Base-by-base conservation (phyloP, 768 basidiomycete species). In the Mycena alexandri region DNA sequence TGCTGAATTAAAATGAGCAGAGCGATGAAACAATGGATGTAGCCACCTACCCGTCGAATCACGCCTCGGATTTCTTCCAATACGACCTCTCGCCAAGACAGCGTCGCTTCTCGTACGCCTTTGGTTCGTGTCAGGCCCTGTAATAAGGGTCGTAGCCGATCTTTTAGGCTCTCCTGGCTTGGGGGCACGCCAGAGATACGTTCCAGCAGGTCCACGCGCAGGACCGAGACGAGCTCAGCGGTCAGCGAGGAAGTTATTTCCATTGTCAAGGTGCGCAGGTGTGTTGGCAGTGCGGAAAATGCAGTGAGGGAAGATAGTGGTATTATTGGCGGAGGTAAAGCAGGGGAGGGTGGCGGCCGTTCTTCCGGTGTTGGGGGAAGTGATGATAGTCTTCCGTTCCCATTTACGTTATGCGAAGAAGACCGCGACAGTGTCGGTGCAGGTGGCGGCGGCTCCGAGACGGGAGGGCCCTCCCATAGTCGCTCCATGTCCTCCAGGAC, bases 201-300 rank as follows among this genome's bases (percentile, higher is more conserved):
- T 53, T 87, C 83, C 4, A 85, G 79, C 38, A 96, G 80, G 77
- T 94, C 93, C 53, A 83, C 82, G 52, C 86, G 85, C 33, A 96
- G 83, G 3, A 91, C 85, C 25, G 84, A 83, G n/a, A 94, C 88
- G 3, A 96, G 81, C 75, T 97, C 95, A 19, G 87, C 82, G 8
- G 94, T 90, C 24, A 98, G 81, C 0, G 93, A 92, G 3, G 85
- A 81, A 0, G 92, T 88, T 69, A 98, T 94, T 72, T 95, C 89
- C 73, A 88, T 82, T 0, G 90, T 90, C 44, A 97, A 80, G 1
- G 82, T 80, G n/a, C 86, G 87, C 16, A 98, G 82, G 71, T 93
- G 91, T 7, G 82, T 74, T 0, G 95, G 95, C 14, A 98, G 85
- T 12, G 90, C 86, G n/a, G 87, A 73, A 68, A 95, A 94, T 1